phyloP scores from a whole-genome alignment of 2,329 filamentous ascomycete genomes.

The Spiromastix sp. region DNA sequence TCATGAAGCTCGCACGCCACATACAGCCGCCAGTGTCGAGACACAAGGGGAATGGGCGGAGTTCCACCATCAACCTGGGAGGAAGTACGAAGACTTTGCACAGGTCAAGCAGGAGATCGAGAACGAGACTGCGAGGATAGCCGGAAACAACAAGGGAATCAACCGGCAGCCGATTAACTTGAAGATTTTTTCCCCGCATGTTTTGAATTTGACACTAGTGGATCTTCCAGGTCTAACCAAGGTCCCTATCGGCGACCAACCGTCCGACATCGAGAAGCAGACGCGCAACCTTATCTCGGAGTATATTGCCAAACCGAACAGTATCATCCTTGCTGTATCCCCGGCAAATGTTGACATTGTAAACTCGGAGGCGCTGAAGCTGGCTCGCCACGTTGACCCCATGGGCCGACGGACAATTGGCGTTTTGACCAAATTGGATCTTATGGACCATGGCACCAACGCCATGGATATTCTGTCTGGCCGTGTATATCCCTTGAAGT shows the following conservation, averaged over 20 bases:
- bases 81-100: conserved; percentile 80
- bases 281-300: conserved; percentile 92
- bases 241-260: conserved; percentile 96
- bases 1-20: conserved; percentile 58
- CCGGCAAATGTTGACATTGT: conserved; percentile 97
- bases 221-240: conserved; percentile 95
- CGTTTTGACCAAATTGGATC: conserved; percentile 89
- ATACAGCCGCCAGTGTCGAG: conserved; percentile 64
- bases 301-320: conserved; percentile 98
- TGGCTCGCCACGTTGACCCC: conserved; percentile 92
- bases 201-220: conserved; percentile 90
- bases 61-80: conserved; percentile 87
- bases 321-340: conserved; percentile 91
- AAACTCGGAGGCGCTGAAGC: conserved; percentile 94
- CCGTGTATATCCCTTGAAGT: conserved; percentile 88
- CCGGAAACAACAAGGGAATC: conserved; percentile 96
- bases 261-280: conserved; percentile 96
- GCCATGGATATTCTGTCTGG: conserved; percentile 96
- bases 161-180: conserved; percentile 96
- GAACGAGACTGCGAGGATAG: conserved; percentile 88
- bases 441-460: conserved; percentile 99
- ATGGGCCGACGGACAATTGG: conserved; percentile 91
- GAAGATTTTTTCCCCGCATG: conserved; percentile 95
- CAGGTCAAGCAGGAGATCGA: conserved; percentile 96
- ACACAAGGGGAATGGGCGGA: conserved; percentile 74